Conservation (phyloP, 352 stramenopile species). For the Stephanocyclus meneghinianus region DNA sequence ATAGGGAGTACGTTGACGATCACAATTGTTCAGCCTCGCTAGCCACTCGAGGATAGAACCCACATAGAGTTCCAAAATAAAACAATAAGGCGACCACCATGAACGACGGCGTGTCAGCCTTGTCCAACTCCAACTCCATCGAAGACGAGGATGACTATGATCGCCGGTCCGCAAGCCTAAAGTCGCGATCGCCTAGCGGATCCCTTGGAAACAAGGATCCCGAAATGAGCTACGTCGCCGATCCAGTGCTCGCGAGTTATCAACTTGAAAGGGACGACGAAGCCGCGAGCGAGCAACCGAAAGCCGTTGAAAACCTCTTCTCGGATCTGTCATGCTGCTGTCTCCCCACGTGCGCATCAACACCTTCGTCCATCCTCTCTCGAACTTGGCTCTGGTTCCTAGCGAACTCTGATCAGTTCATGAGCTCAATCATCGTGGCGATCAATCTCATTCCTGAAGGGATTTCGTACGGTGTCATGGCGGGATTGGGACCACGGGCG, state of each 20-base stretch:
- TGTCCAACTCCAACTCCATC: neutral
- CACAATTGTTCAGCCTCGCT: neutral
- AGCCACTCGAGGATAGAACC: neutral
- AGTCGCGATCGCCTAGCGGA: neutral
- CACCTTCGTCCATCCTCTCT: conserved; percentile 14
- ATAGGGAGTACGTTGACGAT: too few species aligned
- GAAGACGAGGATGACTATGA: neutral
- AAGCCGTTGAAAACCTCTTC: conserved; percentile 24
- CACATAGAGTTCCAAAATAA: neutral
- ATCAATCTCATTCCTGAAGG: conserved; percentile 49
- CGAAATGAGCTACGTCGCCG: neutral
- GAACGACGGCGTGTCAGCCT: neutral
- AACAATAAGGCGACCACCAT: conserved; percentile 1
- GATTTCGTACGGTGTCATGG: conserved; percentile 81
- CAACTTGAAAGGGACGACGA: neutral
- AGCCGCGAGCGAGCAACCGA: neutral
- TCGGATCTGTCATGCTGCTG: conserved; percentile 39
- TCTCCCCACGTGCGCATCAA: conserved; percentile 31
- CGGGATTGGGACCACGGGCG: conserved; percentile 85
- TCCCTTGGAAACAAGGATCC: neutral
- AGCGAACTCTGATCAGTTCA: conserved; percentile 43
- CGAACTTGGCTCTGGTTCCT: conserved; percentile 27
- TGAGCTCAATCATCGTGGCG: conserved; percentile 39
- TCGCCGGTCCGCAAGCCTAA: neutral
- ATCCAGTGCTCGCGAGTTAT: neutral